These are phyloP conservation scores for Trichothecium roseum DNA, from an alignment of 2,329 filamentous ascomycete species.

Conservation along the genomic window DNA sequence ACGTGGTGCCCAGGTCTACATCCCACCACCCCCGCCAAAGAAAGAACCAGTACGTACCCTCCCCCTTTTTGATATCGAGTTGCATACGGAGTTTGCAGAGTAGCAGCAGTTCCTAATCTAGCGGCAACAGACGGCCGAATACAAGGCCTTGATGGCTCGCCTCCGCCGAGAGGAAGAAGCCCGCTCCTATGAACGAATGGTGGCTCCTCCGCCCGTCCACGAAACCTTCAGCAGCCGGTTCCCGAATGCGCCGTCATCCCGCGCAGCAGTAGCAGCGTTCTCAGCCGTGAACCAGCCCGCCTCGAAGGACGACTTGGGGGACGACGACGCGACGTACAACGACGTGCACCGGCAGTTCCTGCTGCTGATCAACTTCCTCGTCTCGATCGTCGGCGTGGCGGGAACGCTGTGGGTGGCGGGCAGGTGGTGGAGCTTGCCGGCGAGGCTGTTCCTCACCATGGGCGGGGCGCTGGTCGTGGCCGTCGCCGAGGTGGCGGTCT, in stretches of 20 bases:
- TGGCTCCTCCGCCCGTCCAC: conserved; percentile 34
- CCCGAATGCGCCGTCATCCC: conserved; percentile 25
- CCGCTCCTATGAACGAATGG: conserved; percentile 72
- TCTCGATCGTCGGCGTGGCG: conserved; percentile 73
- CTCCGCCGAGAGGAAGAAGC: conserved; percentile 77
- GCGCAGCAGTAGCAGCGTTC: conserved; percentile 36
- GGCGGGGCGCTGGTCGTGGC: conserved; percentile 59
- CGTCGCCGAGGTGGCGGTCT: conserved; percentile 68
- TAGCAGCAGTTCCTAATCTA: conserved; percentile 2
- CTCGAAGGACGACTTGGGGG: conserved; percentile 34
- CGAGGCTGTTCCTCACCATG: conserved; percentile 60
- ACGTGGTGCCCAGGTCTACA: conserved; percentile 60
- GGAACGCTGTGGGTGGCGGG: conserved; percentile 70
- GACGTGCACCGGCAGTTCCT: conserved; percentile 75
- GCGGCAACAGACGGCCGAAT: conserved; percentile 57
- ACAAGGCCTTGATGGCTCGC: conserved; percentile 76
- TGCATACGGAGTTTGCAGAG: not conserved
- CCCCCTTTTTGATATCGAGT: too few species aligned
- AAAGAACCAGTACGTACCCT: conserved; percentile 55
- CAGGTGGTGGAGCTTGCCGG: conserved; percentile 64
- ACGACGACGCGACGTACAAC: conserved; percentile 57
- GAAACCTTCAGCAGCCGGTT: conserved; percentile 53
- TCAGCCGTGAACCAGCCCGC: conserved; percentile 41
- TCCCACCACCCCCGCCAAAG: conserved; percentile 71
- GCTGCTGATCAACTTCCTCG: conserved; percentile 79